These are phyloP conservation scores for Trichoderma atroviride DNA, from an alignment of 2,329 filamentous ascomycete species.

Conservation along the genomic window DNA sequence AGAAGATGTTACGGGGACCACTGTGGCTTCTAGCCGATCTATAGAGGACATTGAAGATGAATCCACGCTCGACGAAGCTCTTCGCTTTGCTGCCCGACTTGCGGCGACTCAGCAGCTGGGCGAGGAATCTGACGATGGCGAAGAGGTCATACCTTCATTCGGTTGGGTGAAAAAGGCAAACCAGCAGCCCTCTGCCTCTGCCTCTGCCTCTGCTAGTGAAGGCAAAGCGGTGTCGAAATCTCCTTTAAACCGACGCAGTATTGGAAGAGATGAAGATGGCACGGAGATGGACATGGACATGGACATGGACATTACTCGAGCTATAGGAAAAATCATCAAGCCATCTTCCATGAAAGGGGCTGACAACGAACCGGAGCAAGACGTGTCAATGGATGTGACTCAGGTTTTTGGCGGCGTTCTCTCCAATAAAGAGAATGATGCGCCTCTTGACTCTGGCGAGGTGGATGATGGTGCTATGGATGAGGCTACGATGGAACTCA, in stretches of 20 bases:
- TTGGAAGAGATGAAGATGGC: slow-evolving; percentile 33
- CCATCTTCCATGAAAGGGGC: slow-evolving; percentile 45
- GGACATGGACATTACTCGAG: slow-evolving; percentile 57
- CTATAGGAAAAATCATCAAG: slow-evolving; percentile 57
- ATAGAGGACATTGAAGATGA: slow-evolving; percentile 63
- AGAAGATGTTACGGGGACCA: slow-evolving; percentile 73
- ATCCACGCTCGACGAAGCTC: slow-evolving; percentile 74
- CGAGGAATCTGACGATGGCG: slow-evolving; percentile 62
- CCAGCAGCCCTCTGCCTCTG: slow-evolving; percentile 39
- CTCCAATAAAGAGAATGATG: slow-evolving; percentile 39
- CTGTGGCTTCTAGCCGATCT: slow-evolving; percentile 61
- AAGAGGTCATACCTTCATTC: slow-evolving; percentile 75
- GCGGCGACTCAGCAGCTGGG: slow-evolving; percentile 65
- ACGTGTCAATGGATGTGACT: slow-evolving; percentile 95
- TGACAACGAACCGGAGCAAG: slow-evolving; percentile 54
- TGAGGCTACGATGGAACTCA: slow-evolving; percentile 74
- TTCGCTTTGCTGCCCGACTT: slow-evolving; percentile 72
- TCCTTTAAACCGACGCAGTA: slow-evolving; percentile 31
- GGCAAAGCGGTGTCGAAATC: slow-evolving; percentile 49
- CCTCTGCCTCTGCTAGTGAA: slow-evolving; percentile 34
- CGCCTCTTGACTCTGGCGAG: slow-evolving; percentile 30
- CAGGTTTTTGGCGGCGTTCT: slow-evolving; percentile 80
- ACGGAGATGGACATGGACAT: slow-evolving; percentile 41
- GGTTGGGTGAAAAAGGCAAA: slow-evolving; percentile 67
- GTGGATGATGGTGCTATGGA: slow-evolving; percentile 44